These are phyloP conservation scores for Vanderwaltozyma tropicalis DNA, from an alignment of 805 yeast species.

Conservation along the genomic window DNA sequence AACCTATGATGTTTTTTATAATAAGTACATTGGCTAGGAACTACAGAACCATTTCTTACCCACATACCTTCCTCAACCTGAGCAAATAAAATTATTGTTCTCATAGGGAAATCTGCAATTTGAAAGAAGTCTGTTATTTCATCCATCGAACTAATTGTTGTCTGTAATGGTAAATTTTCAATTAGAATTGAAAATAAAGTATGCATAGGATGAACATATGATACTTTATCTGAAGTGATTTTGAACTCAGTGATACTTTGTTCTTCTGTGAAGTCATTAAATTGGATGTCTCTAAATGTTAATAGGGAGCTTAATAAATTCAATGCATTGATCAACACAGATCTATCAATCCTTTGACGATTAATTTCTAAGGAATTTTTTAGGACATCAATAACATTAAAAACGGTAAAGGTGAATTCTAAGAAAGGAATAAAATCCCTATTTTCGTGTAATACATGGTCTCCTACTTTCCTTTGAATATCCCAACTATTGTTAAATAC, in stretches of 20 bases:
- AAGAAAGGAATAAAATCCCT: constrained; percentile 40
- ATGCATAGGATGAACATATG: constrained; percentile 52
- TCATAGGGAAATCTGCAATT: constrained; percentile 48
- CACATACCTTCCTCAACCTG: constrained; percentile 58
- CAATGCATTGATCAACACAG: constrained; percentile 22
- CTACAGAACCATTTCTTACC: constrained; percentile 63
- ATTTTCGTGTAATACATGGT: constrained; percentile 53
- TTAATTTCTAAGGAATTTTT: background rate
- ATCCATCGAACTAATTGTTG: constrained; percentile 15
- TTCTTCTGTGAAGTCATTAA: constrained; percentile 14
- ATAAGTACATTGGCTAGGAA: constrained; percentile 38
- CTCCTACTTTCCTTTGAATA: constrained; percentile 49
- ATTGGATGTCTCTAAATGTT: constrained; percentile 17
- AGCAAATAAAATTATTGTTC: constrained; percentile 50
- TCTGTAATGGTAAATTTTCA: constrained; percentile 18
- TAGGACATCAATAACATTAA: constrained; percentile 32
- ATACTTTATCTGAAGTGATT: constrained; percentile 39
- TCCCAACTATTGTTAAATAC: constrained; percentile 51
- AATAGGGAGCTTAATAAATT: background rate
- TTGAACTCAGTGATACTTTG: constrained; percentile 26
- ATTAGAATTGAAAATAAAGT: constrained; percentile 38
- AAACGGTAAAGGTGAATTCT: constrained; percentile 36
- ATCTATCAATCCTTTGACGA: background rate
- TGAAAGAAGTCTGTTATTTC: constrained; percentile 30
- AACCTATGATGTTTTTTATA: constrained; percentile 37